Evolutionary conservation across 1,284 basidiomycete genomes (phyloP), one percentile per base, ranked within the genome.

Genomic region (Acaromyces ingoldii): DNA sequence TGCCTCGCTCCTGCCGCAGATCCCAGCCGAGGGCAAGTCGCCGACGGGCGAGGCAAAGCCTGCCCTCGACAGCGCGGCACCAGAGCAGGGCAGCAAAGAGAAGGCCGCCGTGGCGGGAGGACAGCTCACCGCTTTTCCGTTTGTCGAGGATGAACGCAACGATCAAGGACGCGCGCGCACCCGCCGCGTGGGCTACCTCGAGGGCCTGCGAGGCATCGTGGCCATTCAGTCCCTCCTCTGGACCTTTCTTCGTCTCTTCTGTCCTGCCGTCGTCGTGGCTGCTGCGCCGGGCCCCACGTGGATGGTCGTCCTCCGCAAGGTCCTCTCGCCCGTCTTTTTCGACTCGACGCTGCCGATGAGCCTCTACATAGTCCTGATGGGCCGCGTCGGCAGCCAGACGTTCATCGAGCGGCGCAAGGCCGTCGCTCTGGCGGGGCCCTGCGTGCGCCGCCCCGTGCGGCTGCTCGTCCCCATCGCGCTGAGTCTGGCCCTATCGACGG

Each of bases 181-280:
- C 43, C 15, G 24, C 4, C 30, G 44, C 30, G 26, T 50, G 5
- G 48, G 29, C 9, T 50, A 43, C 44, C 36, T 51, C 6, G 41
- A 51, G 19, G 41, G 43, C 4, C 33, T 50, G 22, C 11, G 41
- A 25, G 66, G 66, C n/a, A 15, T 67, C 3, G 36, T 69, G 0
- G 66, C 60, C 3, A 6, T 69, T 22, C 58, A 69, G 36, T 55
- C 60, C 22, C 41, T 67, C 19, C 22, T 69, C 0, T 69, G 59
- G 59, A 62, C 53, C 10, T 69, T 69, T 44, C 61, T 69, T 51
- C 62, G 66, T 15, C 38, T 67, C 38, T 62, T 69, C 46, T 63
- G 63, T 1, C 64, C 66, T 3, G 64, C 66, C 19, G 49, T 67
- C 4, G 64, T 62, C 0, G 48, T 55, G 0, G 21, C 28, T 25